Percentiles rank a stretch among this genome's conserved stretches.
Conservation (phyloP, 208 protist species). For the Trypanosoma avium region DNA sequence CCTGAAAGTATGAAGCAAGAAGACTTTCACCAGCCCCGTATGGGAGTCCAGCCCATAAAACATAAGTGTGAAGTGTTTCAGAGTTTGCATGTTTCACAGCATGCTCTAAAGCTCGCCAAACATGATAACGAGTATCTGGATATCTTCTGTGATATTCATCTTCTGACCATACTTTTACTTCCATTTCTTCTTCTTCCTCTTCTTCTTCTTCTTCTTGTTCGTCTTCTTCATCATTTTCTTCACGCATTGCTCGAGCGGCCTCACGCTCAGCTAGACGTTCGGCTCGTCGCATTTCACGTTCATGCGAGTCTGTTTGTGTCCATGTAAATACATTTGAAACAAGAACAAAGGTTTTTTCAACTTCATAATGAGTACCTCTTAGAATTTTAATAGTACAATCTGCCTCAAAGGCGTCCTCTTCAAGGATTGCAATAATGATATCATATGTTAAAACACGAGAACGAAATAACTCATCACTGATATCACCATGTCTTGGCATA, state of each 20-base stretch:
- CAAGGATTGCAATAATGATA: constrained; percentile 82
- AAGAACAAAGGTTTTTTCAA: constrained; percentile 92
- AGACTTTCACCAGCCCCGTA: constrained; percentile 88
- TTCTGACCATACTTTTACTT: constrained; percentile 77
- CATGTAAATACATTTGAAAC: constrained; percentile 87
- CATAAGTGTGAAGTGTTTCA: constrained; percentile 88
- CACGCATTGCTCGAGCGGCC: constrained; percentile 43
- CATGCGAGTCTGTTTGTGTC: constrained; percentile 66
- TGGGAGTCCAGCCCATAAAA: constrained; percentile 87
- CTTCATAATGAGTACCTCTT: constrained; percentile 78
- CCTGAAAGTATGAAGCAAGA: constrained; percentile 55
- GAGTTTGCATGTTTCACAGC: constrained; percentile 84
- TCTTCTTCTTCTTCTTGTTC: constrained; percentile 40
- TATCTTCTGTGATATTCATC: constrained; percentile 85
- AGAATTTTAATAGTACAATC: constrained; percentile 84
- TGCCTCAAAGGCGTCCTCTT: constrained; percentile 80
- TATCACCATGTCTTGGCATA: constrained; percentile 67
- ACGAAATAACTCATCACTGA: constrained; percentile 60
- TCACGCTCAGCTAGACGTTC: constrained; percentile 42
- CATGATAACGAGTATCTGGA: constrained; percentile 83
- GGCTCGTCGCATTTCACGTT: constrained; percentile 39
- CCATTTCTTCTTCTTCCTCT: constrained; percentile 51
- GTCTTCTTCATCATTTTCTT: constrained; percentile 32
- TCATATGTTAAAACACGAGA: constrained; percentile 69
- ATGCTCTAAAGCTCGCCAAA: constrained; percentile 88